Conservation (phyloP, 2,329 filamentous ascomycete species). For the Neoascochyta sp. region DNA sequence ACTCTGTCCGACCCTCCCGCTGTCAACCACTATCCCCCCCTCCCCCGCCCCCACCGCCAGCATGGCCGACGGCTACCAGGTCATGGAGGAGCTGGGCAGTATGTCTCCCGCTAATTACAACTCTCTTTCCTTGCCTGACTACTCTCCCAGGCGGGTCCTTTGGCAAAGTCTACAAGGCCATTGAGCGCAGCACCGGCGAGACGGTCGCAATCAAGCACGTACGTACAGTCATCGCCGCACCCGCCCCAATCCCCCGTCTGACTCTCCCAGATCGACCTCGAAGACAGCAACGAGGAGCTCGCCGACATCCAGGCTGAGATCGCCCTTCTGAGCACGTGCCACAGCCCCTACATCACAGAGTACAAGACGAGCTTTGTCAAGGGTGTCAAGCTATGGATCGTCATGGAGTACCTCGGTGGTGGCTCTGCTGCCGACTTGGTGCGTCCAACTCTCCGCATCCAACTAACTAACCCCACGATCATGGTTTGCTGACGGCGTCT, state of each 20-base stretch:
- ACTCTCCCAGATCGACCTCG: constrained; percentile 78
- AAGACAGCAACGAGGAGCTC: constrained; percentile 97
- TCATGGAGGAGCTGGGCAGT: constrained; percentile 95
- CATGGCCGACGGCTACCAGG: constrained; percentile 84
- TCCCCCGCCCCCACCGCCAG: constrained; percentile 30
- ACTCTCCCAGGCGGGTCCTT: constrained; percentile 88
- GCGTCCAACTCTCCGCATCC: too few relatives aligned
- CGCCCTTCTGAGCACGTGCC: constrained; percentile 88
- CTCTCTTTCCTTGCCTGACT: too few relatives aligned
- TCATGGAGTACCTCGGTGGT: constrained; percentile 96
- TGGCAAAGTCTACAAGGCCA: constrained; percentile 93
- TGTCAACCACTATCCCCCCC: constrained; percentile 14
- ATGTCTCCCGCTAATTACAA: too few relatives aligned
- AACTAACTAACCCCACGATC: too few relatives aligned
- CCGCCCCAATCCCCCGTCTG: constrained; percentile 7
- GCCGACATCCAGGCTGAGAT: constrained; percentile 98
- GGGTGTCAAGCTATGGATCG: constrained; percentile 97
- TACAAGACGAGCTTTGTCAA: constrained; percentile 97
- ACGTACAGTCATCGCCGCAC: constrained; percentile 35
- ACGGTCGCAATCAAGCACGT: constrained; percentile 97
- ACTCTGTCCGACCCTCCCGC: too few relatives aligned
- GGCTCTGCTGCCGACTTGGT: constrained; percentile 93
- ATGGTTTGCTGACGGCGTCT: constrained; percentile 15
- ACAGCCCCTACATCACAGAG: constrained; percentile 88
- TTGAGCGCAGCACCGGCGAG: constrained; percentile 85